Evolutionary conservation across 768 basidiomycete species (phyloP).

Genomic region (Tricholoma bakamatsutake): DNA sequence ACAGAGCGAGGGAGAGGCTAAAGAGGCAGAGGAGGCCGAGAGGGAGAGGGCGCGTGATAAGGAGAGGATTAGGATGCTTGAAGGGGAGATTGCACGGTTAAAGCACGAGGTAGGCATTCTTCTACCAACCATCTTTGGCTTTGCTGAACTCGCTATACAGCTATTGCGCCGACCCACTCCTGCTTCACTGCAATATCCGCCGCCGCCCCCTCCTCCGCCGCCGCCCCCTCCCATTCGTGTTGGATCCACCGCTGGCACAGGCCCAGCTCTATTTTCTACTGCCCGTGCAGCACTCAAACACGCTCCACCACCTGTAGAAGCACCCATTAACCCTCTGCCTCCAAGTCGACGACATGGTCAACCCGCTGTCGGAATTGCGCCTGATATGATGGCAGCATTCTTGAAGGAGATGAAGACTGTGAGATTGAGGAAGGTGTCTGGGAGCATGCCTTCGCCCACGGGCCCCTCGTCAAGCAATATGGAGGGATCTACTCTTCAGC

Average conservation of each 20-base stretch:
- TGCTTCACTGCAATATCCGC: constrained; percentile 28
- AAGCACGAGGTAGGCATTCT: constrained; percentile 45
- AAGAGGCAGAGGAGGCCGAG: constrained; percentile 23
- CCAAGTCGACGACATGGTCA: constrained; percentile 43
- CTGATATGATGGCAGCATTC: constrained; percentile 82
- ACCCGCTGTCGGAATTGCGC: constrained; percentile 66
- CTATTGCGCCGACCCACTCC: constrained; percentile 35
- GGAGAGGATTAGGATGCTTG: constrained; percentile 54
- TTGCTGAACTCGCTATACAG: constrained; percentile 22
- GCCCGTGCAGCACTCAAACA: constrained; percentile 66
- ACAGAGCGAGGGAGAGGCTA: constrained; percentile 30
- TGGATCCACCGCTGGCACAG: constrained; percentile 24
- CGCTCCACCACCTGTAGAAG: constrained; percentile 51
- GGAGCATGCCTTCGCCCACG: constrained; percentile 9
- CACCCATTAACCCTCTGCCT: constrained; percentile 52
- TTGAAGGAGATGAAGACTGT: constrained; percentile 76
- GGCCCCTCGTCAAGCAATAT: not conserved
- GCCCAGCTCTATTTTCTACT: constrained; percentile 41
- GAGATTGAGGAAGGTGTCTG: constrained; percentile 51
- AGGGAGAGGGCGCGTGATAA: constrained; percentile 52
- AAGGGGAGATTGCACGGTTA: constrained; percentile 57
- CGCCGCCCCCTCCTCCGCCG: constrained; percentile 36
- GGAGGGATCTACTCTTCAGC: not conserved
- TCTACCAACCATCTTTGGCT: not conserved
- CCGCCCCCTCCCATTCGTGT: constrained; percentile 29